These are phyloP conservation scores for Panaeolus papilionaceus DNA, from an alignment of 768 basidiomycete species.

Conservation along the genomic window DNA sequence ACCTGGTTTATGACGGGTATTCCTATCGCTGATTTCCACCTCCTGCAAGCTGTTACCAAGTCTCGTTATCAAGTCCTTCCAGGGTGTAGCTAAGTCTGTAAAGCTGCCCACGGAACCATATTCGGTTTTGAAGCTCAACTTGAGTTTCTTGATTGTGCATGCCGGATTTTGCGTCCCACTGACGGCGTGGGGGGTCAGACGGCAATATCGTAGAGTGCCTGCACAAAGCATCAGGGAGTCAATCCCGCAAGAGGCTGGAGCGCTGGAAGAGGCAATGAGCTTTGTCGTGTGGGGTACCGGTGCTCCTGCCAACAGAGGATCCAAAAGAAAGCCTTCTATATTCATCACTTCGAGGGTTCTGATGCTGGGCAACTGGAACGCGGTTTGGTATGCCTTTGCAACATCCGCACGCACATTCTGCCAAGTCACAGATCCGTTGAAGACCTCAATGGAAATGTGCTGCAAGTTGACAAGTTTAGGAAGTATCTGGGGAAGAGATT, in stretches of 20 bases:
- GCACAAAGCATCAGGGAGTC: background rate
- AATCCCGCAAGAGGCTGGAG: background rate
- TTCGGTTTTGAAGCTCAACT: too few relatives aligned
- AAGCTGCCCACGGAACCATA: too few relatives aligned
- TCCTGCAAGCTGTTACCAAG: too few relatives aligned
- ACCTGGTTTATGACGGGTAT: too few relatives aligned
- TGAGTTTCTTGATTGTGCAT: background rate
- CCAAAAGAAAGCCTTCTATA: background rate
- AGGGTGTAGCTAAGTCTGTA: too few relatives aligned
- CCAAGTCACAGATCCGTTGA: background rate
- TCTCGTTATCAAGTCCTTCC: too few relatives aligned
- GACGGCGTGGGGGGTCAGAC: background rate
- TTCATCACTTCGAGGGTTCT: slow-evolving; percentile 1
- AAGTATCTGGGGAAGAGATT: background rate
- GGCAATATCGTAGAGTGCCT: background rate
- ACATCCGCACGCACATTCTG: background rate
- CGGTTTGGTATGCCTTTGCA: background rate
- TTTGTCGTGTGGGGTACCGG: background rate
- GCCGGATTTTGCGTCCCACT: too few relatives aligned
- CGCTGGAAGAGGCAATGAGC: too few relatives aligned
- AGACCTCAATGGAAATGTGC: background rate
- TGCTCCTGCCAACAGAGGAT: background rate
- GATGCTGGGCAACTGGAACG: background rate
- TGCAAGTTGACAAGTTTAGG: background rate
- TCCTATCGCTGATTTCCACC: too few relatives aligned